Evolutionary conservation across 352 stramenopile species (phyloP).

Genomic region (Globisporangium abappressorium): DNA sequence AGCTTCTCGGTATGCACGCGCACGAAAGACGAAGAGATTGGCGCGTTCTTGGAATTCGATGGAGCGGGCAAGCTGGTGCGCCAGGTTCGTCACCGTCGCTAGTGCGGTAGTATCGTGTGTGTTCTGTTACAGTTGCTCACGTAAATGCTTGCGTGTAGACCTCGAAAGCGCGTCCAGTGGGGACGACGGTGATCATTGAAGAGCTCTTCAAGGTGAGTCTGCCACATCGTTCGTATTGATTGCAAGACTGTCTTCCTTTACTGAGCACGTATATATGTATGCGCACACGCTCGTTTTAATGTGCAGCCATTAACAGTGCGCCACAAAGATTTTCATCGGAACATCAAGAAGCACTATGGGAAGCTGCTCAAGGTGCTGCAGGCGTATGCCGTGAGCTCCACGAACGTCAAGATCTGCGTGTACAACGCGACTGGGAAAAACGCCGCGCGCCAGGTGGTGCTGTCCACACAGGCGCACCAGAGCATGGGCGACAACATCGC

Average conservation of each 20-base stretch:
- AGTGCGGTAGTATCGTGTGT: not conserved
- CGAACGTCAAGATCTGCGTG: conserved; percentile 55
- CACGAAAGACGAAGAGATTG: conserved; percentile 67
- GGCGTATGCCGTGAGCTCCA: conserved; percentile 57
- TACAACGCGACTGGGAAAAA: conserved; percentile 57
- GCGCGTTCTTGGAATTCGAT: conserved; percentile 84
- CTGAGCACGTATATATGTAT: not conserved
- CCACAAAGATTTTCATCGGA: conserved; percentile 90
- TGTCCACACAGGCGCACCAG: conserved; percentile 67
- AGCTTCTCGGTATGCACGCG: conserved; percentile 89
- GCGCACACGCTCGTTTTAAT: not conserved
- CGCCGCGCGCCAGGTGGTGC: conserved; percentile 42
- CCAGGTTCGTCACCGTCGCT: not conserved
- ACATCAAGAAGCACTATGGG: conserved; percentile 92
- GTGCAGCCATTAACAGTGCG: conserved; percentile 87
- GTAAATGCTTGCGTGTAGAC: conserved; percentile 17
- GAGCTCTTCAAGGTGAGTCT: conserved; percentile 86
- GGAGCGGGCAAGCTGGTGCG: conserved; percentile 56
- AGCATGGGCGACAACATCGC: conserved; percentile 83
- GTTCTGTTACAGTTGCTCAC: not conserved
- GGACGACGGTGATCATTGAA: conserved; percentile 92
- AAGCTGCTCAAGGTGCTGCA: conserved; percentile 93
- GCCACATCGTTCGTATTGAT: not conserved
- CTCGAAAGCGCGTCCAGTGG: conserved; percentile 68
- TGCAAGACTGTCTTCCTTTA: not conserved